Evolutionary conservation across 441 rosid genomes (phyloP), one percentile per base, ranked within the genome.

Genomic region (Dalechampia spathulata): DNA sequence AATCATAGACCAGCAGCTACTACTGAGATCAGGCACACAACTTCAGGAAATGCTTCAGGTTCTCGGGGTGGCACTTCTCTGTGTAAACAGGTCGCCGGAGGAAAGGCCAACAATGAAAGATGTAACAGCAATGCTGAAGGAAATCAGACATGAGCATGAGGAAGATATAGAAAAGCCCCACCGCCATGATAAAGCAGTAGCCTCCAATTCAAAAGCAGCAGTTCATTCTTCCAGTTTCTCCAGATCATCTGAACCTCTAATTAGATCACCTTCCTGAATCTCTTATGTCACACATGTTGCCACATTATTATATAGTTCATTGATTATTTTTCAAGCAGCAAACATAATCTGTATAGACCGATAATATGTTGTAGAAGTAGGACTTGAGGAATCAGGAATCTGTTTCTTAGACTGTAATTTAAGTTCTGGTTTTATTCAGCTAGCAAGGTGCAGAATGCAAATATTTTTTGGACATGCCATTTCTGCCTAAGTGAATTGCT

Each of bases 101-200:
- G 95, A 91, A 51, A 74, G 98, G 21, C 98, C 98, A 8, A 45
- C 88, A 55, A 87, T 91, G 98, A 91, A 78, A 71, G 98, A 91
- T 44, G 85, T 91, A 25, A 77, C 82, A n/a, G 90, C 86, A 60
- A 76, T 87, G 93, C 78, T 91, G 37, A 70, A 73, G 25, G 96
- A 80, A 78, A 82, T 91, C 53, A 79, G 80, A 63, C 78, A 78
- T 17, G 87, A 77, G 52, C 61, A 67, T 26, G 82, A 76, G 34
- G 88, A n/a, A n/a, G n/a, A 85, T 37, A 30, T 37, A 6, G 83
- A 78, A 30, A 85, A 82, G 56, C 69, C 78, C n/a, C 63, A 63
- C 56, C 53, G 64, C 39, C 75, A 47, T 13, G 57, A 73, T 50
- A 69, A 55, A 62, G 66, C 68, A 69, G 57, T 25, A 38, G 58